Evolutionary conservation across 2,329 filamentous ascomycete genomes (phyloP).

Genomic region (Fusarium hainanense): DNA sequence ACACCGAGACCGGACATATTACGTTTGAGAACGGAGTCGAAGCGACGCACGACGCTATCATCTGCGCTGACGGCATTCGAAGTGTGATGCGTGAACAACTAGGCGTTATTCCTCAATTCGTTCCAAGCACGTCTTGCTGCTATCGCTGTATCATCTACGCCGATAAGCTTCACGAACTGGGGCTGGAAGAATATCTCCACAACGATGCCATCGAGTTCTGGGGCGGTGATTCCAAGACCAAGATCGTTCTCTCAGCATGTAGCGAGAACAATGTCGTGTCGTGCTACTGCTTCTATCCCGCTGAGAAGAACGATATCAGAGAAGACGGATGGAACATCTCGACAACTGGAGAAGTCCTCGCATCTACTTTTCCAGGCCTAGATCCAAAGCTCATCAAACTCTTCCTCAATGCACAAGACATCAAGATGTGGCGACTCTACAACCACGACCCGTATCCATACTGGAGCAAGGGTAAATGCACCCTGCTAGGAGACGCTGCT

Average conservation of each 20-base stretch:
- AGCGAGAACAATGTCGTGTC: constrained; percentile 68
- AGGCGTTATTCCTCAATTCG: background rate
- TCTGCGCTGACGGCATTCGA: constrained; percentile 16
- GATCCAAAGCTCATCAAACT: constrained; percentile 67
- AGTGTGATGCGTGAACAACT: constrained; percentile 17
- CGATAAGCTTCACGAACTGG: constrained; percentile 4
- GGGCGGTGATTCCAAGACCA: constrained; percentile 67
- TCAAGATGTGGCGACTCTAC: constrained; percentile 69
- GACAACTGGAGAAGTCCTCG: constrained; percentile 62
- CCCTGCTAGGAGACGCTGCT: constrained; percentile 26
- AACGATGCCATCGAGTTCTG: constrained; percentile 69
- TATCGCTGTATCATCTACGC: constrained; percentile 21
- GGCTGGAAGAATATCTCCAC: constrained; percentile 13
- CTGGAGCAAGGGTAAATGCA: constrained; percentile 24
- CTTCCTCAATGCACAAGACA: constrained; percentile 66
- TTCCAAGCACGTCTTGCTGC: constrained; percentile 16
- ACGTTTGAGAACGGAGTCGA: constrained; percentile 6
- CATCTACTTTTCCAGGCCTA: constrained; percentile 67
- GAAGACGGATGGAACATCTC: constrained; percentile 66
- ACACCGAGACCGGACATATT: constrained; percentile 5
- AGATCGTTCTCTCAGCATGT: constrained; percentile 73
- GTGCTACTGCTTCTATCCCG: constrained; percentile 74
- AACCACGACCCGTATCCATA: constrained; percentile 50
- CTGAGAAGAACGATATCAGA: constrained; percentile 65
- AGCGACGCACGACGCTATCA: constrained; percentile 13